Percentiles rank a stretch among this genome's conserved stretches.
Evolutionary conservation across 176 grass and related monocot genomes (phyloP).

Genomic region (Lolium perenne): DNA sequence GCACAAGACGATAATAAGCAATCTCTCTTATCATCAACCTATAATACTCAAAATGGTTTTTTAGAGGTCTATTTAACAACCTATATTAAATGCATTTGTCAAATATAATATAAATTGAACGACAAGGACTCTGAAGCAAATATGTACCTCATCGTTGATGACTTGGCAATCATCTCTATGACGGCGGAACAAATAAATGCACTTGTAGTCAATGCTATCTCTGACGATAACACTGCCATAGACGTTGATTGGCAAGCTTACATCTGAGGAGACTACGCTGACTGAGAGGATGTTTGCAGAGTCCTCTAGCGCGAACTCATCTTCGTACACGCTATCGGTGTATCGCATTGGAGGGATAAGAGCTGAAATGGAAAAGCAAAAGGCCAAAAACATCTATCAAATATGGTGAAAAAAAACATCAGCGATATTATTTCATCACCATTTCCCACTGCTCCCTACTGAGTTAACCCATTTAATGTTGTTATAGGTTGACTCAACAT

Average conservation of each 20-base stretch:
- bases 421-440: too few species aligned
- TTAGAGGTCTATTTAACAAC: too few species aligned
- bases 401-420: too few species aligned
- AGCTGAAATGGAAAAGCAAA: background rate
- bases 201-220: background rate
- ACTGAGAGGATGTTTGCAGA: background rate
- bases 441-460: too few species aligned
- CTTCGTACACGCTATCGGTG: background rate
- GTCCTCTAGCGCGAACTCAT: background rate
- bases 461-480: too few species aligned
- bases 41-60: background rate
- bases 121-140: background rate
- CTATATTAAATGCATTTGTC: background rate
- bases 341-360: background rate
- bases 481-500: too few species aligned
- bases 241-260: background rate
- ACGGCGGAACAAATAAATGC: background rate
- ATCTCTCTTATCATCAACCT: background rate
- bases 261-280: background rate
- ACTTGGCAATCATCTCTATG: background rate
- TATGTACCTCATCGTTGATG: background rate
- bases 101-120: background rate
- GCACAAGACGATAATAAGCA: background rate
- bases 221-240: background rate
- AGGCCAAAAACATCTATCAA: background rate